Evolutionary conservation across 2,329 filamentous ascomycete genomes (phyloP).

Genomic region (Alternaria tenuissima): DNA sequence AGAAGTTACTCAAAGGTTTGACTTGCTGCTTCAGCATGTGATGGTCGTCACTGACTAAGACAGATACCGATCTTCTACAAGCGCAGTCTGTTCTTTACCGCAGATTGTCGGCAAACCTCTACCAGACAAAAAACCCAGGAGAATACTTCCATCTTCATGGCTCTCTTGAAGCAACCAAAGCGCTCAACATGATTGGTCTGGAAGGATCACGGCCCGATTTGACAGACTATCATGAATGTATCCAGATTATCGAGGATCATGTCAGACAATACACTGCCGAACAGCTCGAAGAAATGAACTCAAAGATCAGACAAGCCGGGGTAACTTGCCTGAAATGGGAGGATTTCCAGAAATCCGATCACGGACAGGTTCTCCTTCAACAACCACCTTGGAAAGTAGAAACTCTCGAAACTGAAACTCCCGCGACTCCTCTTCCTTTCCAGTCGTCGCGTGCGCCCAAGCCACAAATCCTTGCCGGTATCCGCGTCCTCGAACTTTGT

Average conservation of each 20-base stretch:
- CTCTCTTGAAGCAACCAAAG: constrained; percentile 74
- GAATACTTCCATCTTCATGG: constrained; percentile 80
- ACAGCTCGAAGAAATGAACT: constrained; percentile 54
- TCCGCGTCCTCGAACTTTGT: constrained; percentile 78
- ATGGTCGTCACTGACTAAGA: constrained; percentile 16
- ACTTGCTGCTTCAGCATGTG: neutral
- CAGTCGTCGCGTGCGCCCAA: constrained; percentile 51
- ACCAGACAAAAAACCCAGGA: constrained; percentile 70
- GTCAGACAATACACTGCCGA: constrained; percentile 51
- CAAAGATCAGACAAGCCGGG: constrained; percentile 53
- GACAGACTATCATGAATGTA: constrained; percentile 55
- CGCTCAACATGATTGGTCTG: constrained; percentile 74
- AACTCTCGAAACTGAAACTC: constrained; percentile 60
- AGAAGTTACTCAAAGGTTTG: constrained; percentile 55
- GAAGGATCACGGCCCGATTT: constrained; percentile 68
- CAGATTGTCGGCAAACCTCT: constrained; percentile 76
- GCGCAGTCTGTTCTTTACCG: constrained; percentile 77
- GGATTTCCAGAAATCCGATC: constrained; percentile 50
- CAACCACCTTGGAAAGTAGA: constrained; percentile 60
- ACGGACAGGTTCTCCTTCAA: constrained; percentile 52
- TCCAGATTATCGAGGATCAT: constrained; percentile 53
- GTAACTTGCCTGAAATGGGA: constrained; percentile 54
- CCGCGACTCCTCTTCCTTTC: constrained; percentile 57
- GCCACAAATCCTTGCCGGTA: constrained; percentile 60
- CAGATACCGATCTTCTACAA: constrained; percentile 75